Percentiles rank a stretch among this genome's conserved stretches.
Conservation (phyloP, 2,329 filamentous ascomycete genomes). For the Curvularia sp. region DNA sequence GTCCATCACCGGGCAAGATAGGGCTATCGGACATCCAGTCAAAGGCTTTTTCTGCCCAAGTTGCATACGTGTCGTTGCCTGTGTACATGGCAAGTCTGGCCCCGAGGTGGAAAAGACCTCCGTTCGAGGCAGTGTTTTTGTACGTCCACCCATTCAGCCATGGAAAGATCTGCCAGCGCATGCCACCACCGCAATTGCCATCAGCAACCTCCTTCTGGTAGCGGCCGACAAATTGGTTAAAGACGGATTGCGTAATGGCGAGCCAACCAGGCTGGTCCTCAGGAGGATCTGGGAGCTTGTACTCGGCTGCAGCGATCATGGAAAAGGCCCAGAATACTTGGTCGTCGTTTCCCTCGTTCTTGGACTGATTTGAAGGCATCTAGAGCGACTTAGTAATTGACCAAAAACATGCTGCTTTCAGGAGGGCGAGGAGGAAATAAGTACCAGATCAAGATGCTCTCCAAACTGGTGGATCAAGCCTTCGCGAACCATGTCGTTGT, state of each 20-base stretch:
- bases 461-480: constrained; percentile 45
- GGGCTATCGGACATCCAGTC: constrained; percentile 45
- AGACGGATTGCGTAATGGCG: constrained; percentile 52
- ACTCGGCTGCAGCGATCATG: constrained; percentile 64
- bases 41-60: constrained; percentile 46
- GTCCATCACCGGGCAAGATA: constrained; percentile 33
- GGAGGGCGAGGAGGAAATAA: background rate
- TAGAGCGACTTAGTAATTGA: constrained; percentile 15
- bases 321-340: constrained; percentile 65
- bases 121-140: constrained; percentile 51
- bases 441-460: constrained; percentile 38
- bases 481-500: constrained; percentile 71
- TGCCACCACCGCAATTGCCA: constrained; percentile 42
- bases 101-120: constrained; percentile 49
- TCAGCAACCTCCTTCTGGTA: constrained; percentile 38
- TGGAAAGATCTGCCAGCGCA: constrained; percentile 49
- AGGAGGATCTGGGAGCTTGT: constrained; percentile 54
- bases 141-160: constrained; percentile 48
- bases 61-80: constrained; percentile 46
- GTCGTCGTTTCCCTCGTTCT: constrained; percentile 62
- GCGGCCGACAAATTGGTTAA: constrained; percentile 48
- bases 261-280: constrained; percentile 53
- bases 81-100: constrained; percentile 49
- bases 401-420: too few relatives aligned
- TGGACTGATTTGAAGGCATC: constrained; percentile 48